Base-by-base conservation (phyloP, 805 yeast genomes). In the Saturnispora ahearnii region DNA sequence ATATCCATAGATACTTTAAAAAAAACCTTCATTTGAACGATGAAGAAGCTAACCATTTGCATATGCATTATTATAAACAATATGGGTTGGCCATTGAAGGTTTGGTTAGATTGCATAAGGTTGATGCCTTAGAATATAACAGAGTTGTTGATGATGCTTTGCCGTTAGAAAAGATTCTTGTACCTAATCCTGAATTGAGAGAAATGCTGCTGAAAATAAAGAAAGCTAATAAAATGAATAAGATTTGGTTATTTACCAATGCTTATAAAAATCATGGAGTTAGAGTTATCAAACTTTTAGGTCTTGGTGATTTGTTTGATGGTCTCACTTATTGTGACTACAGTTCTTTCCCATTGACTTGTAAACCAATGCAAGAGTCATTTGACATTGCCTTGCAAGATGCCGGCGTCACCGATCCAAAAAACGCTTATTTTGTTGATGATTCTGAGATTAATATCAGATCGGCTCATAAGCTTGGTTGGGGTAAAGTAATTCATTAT, bases 81-180 rank as follows among this genome's bases (percentile, higher is more conserved):
- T 91, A 89, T 60, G 99, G 99, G 1, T 73, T 91, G 52, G 97
- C 98, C 0, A 79, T 91, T 46, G 96, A 91, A 65, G 99, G 99
- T 0, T 72, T 91, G 44, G 84, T 79, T 8, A 67, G 82, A 53
- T 70, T 77, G 57, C 82, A 79, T 59, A 79, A 80, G 55, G 85
- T 90, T 21, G 85, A 91, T 63, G 96, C 96, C 5, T 61, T 91
- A 65, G 93, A 87, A 56, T 91, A 91, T 68, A 91, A 91, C 66
- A 73, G 75, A 43, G 77, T 83, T 57, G 98, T 91, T 13, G 99
- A 91, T 67, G 99, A 91, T 63, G 82, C 96, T 0, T 72, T 91
- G 44, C 97, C 96, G 8, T 73, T 91, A 60, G 90, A 87, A 52
- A 70, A 77, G 46, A 82, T 89, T n/a, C 72, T 91, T 50, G 65